phyloP scores from a whole-genome alignment of 2,329 filamentous ascomycete genomes.

The Colletotrichum sp. region DNA sequence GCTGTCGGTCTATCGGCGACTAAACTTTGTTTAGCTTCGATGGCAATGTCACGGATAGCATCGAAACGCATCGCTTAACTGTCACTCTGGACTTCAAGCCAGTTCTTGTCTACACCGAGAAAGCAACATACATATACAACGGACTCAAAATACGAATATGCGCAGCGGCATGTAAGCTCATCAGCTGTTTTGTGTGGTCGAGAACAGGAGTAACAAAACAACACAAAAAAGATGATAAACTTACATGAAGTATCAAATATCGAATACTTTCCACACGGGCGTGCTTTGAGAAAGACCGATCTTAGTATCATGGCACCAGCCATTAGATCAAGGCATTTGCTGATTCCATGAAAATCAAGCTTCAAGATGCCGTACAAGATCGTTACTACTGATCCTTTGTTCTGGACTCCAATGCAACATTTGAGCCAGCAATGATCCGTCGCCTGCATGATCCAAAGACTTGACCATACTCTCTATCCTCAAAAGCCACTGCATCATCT shows the following conservation, averaged over 20 bases:
- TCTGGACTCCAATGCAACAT: not conserved
- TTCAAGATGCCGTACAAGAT: not conserved
- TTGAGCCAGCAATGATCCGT: not conserved
- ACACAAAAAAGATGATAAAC: too few species aligned
- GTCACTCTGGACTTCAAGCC: not conserved
- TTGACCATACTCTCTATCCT: fast-evolving
- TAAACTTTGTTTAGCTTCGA: not conserved
- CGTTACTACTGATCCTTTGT: not conserved
- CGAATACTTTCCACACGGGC: too few species aligned
- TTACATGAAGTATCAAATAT: too few species aligned
- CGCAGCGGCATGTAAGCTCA: too few species aligned
- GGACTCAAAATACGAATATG: not conserved
- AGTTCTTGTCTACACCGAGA: too few species aligned
- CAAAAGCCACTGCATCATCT: not conserved
- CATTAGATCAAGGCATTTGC: too few species aligned
- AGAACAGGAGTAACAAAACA: too few species aligned
- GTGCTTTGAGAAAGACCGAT: too few species aligned
- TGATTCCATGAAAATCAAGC: not conserved
- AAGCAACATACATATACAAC: not conserved
- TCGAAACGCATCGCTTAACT: not conserved
- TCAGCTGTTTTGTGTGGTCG: too few species aligned
- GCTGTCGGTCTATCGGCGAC: not conserved
- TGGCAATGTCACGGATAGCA: not conserved
- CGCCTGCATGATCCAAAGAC: not conserved
- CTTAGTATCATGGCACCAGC: too few species aligned